Percentiles rank a stretch among this genome's conserved stretches.
These are phyloP conservation scores for Gloeopeniophorella convolvens DNA, from an alignment of 768 basidiomycete species.

Conservation along the genomic window DNA sequence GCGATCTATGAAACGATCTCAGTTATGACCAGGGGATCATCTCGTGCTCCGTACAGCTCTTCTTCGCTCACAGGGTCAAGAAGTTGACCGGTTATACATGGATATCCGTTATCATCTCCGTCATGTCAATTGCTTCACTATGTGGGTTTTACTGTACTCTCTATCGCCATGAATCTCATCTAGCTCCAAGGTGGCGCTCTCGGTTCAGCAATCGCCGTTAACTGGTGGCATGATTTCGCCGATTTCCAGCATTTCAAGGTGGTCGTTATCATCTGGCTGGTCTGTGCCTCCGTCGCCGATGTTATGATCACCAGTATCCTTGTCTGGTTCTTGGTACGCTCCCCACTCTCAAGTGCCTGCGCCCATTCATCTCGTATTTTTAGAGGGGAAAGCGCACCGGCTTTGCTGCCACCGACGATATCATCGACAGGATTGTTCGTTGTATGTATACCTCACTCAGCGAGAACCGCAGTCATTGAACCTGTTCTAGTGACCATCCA, in stretches of 20 bases:
- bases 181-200: slow-evolving; percentile 29
- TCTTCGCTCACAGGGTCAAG: slow-evolving; percentile 40
- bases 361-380: neutral
- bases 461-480: neutral
- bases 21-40: slow-evolving; percentile 37
- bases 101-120: slow-evolving; percentile 25
- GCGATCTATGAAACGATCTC: neutral
- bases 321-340: slow-evolving; percentile 37
- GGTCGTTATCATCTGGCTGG: slow-evolving; percentile 37
- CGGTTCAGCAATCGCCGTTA: slow-evolving; percentile 28
- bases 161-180: neutral
- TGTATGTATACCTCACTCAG: slow-evolving; percentile 20
- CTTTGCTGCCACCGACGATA: slow-evolving; percentile 35
- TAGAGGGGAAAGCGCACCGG: slow-evolving; percentile 39
- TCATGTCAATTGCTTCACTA: slow-evolving; percentile 25
- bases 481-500: slow-evolving; percentile 31
- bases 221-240: slow-evolving; percentile 28
- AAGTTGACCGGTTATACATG: slow-evolving; percentile 28
- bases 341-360: neutral
- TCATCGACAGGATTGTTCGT: slow-evolving; percentile 39
- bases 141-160: slow-evolving; percentile 21
- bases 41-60: slow-evolving; percentile 38
- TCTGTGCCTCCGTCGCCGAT: slow-evolving; percentile 35
- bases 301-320: slow-evolving; percentile 37
- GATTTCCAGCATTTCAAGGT: slow-evolving; percentile 31